Conservation (phyloP, 2,329 filamentous ascomycete genomes). For the Hawksworthiomyces lignivorus region DNA sequence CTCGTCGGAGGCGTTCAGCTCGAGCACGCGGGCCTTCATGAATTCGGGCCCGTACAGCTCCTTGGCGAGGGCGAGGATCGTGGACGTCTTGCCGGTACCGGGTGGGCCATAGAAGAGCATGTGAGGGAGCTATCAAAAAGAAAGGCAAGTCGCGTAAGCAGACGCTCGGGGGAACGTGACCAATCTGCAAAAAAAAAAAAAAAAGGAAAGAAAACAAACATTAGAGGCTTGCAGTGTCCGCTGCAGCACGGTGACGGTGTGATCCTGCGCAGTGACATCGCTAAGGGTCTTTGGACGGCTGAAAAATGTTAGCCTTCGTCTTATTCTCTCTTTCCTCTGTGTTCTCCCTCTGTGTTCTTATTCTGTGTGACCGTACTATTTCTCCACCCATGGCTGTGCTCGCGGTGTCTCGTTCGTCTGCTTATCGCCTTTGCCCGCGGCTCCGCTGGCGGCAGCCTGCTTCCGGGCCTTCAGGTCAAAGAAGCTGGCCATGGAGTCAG, state of each 20-base stretch:
- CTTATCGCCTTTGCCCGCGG: conserved; percentile 58
- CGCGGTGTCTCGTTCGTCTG: conserved; percentile 55
- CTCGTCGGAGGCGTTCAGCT: conserved; percentile 98
- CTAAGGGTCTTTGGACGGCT: conserved; percentile 89
- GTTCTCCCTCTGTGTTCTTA: background rate
- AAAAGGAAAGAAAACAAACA: conserved; percentile 32
- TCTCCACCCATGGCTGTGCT: conserved; percentile 94
- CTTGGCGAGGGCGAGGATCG: conserved; percentile 92
- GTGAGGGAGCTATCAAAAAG: conserved; percentile 63
- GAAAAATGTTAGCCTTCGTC: conserved; percentile 21
- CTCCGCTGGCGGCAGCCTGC: conserved; percentile 59
- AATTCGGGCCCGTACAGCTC: conserved; percentile 95
- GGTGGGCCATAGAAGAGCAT: conserved; percentile 99
- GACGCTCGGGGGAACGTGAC: conserved; percentile 2
- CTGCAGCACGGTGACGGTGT: conserved; percentile 87
- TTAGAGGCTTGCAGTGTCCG: conserved; percentile 92
- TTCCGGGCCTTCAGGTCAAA: conserved; percentile 93
- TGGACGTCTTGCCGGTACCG: conserved; percentile 95
- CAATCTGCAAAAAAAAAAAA: background rate
- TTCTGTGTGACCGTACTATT: conserved; percentile 61
- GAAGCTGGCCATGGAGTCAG: conserved; percentile 67
- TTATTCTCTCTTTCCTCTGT: background rate
- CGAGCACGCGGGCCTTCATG: conserved; percentile 88
- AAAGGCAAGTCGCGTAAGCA: no score
- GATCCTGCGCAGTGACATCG: conserved; percentile 96